Base-by-base conservation (phyloP, 1,284 basidiomycete genomes). In the Cryptococcus sp. region DNA sequence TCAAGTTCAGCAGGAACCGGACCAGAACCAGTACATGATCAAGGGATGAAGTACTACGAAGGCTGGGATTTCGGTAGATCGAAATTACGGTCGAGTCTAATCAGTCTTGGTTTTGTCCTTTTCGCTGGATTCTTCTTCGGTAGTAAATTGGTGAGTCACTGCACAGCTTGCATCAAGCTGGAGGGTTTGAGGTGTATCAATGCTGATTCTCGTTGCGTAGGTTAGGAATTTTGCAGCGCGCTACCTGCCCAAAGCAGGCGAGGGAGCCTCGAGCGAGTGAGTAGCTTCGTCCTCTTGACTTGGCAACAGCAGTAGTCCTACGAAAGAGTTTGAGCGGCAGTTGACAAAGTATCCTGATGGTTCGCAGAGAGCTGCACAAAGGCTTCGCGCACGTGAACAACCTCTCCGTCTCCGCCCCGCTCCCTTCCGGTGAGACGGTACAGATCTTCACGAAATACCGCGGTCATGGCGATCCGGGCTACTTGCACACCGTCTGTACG, bases 391-490 rank as follows among this genome's bases (percentile, higher is more conserved):
- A 79, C 26, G 75, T 83, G 22, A 85, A 82, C 26, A 88, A 87
- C 65, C 75, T 88, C 47, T 84, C 86, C 7, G 79, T 82, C 22
- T 72, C 79, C 50, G 68, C 78, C 3, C 81, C 81, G 5, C 25
- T 50, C n/a, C 43, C 57, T 8, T 23, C 46, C n/a, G 57, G 57
- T 7, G 25, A 50, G 43, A 48, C 34, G 13, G 78, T 82, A 19
- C 77, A 84, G n/a, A 79, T 83, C 50, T 83, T 87, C 29, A 85
- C 87, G 62, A 85, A 82, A 1, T 82, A 83, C 38, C 76, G 86
- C 52, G 87, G 84, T 1, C 80, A 84, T 45, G 89, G 89, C n/a
- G 89, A 93, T 69, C 88, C 89, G 4, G 89, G 91, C 3, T 92
- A 93, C 75, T 73, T 83, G 17, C 77, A 86, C 39, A 87, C 89